phyloP scores from a whole-genome alignment of 331 rosid species.

The Spiraea crenata region DNA sequence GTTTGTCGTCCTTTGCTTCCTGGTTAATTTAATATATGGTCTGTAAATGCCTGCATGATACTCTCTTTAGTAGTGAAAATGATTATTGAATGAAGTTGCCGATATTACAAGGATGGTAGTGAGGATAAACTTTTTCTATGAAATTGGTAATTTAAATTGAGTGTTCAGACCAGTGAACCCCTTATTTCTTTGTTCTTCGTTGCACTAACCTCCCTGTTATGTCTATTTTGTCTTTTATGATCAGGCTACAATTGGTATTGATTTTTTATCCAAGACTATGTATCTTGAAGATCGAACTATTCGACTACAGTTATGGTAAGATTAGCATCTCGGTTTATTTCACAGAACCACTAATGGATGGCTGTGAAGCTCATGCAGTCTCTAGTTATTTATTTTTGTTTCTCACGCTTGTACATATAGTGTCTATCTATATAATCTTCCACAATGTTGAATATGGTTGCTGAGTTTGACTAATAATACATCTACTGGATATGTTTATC shows the following conservation, averaged over 20 bases:
- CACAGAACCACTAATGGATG: not conserved
- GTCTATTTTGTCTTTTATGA: conserved; percentile 7
- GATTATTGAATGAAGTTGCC: not conserved
- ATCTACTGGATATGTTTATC: not conserved
- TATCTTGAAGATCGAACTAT: conserved; percentile 88
- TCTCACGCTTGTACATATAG: not conserved
- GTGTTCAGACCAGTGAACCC: not conserved
- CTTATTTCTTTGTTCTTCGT: not conserved
- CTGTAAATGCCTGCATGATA: not conserved
- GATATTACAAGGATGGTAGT: not conserved
- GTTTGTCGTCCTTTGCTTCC: not conserved
- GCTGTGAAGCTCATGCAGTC: conserved; percentile 19
- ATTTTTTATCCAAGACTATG: conserved; percentile 84
- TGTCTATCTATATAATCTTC: not conserved
- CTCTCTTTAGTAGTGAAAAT: too few species aligned
- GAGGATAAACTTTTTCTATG: not conserved
- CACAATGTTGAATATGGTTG: not conserved
- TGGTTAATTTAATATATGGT: not conserved
- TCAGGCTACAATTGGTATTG: conserved; percentile 84
- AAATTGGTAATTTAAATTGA: not conserved
- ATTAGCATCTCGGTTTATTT: not conserved
- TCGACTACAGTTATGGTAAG: conserved; percentile 67
- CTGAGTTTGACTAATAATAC: not conserved
- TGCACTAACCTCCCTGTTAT: not conserved
- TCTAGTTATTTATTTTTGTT: not conserved